phyloP scores from a whole-genome alignment of 2,329 filamentous ascomycete genomes.

The Microdochium nivale region DNA sequence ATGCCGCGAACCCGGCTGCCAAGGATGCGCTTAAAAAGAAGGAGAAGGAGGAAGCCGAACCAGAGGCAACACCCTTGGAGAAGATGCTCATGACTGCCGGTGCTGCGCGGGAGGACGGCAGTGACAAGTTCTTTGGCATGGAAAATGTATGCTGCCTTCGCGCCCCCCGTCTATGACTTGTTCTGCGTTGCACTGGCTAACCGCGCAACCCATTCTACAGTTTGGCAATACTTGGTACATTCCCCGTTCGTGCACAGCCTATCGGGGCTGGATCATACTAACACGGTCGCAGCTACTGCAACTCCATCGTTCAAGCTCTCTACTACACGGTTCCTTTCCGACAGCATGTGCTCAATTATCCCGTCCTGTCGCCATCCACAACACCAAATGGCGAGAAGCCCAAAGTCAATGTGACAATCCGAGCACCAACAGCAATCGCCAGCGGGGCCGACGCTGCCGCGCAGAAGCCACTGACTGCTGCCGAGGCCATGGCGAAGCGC shows the following conservation, averaged over 20 bases:
- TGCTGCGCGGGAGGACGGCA: slow-evolving; percentile 75
- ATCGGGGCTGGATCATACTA: slow-evolving; percentile 12
- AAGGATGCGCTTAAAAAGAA: slow-evolving; percentile 46
- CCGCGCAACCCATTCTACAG: slow-evolving; percentile 41
- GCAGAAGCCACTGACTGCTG: slow-evolving; percentile 43
- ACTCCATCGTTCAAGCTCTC: slow-evolving; percentile 94
- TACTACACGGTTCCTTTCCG: slow-evolving; percentile 94
- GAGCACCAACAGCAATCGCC: slow-evolving; percentile 44
- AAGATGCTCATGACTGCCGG: slow-evolving; percentile 78
- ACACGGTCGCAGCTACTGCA: slow-evolving; percentile 68
- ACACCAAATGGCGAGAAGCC: slow-evolving; percentile 51
- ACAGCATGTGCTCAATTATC: slow-evolving; percentile 89
- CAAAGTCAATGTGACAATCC: slow-evolving; percentile 53
- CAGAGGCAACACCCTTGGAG: slow-evolving; percentile 53
- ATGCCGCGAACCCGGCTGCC: slow-evolving; percentile 28
- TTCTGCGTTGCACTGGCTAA: slow-evolving; percentile 3
- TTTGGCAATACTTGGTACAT: slow-evolving; percentile 95
- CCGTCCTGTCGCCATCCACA: slow-evolving; percentile 61
- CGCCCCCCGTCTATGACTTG: slow-evolving; percentile 2
- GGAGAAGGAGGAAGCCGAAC: slow-evolving; percentile 48
- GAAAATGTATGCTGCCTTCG: slow-evolving; percentile 69
- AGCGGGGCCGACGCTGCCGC: slow-evolving; percentile 40
- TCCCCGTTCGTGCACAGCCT: slow-evolving; percentile 2
- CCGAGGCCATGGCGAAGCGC: slow-evolving; percentile 49
- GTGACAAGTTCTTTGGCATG: slow-evolving; percentile 96